Evolutionary conservation across 495 filamentous ascomycete genomes (phyloP).

Genomic region (Aspergillus funiculosus): DNA sequence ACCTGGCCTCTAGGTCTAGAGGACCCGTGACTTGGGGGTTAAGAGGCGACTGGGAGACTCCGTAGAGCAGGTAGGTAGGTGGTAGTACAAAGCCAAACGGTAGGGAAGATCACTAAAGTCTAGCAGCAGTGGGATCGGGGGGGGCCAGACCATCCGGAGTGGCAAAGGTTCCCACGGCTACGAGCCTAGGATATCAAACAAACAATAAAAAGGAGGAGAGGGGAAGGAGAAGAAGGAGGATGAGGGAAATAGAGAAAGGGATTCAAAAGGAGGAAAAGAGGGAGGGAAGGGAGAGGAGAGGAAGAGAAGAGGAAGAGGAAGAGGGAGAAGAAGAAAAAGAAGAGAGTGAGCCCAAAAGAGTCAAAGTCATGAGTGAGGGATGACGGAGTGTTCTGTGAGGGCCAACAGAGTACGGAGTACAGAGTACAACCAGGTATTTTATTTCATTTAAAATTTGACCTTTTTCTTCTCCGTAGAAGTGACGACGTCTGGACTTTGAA

Average conservation of each 20-base stretch:
- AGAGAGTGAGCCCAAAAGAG: slow-evolving; percentile 17
- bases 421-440: background rate
- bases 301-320: slow-evolving; percentile 11
- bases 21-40: no score
- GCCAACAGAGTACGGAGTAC: background rate
- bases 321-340: slow-evolving; percentile 10
- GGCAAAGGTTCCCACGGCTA: slow-evolving; percentile 13
- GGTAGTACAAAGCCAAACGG: slow-evolving; percentile 11
- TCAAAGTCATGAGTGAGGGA: slow-evolving; percentile 19
- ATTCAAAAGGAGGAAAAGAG: slow-evolving; percentile 12
- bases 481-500: no score
- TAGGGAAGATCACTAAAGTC: slow-evolving; percentile 20
- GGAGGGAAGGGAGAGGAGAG: slow-evolving; percentile 7
- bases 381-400: slow-evolving; percentile 17
- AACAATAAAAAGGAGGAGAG: slow-evolving; percentile 10
- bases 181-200: slow-evolving; percentile 5
- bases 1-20: no score
- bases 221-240: slow-evolving; percentile 11
- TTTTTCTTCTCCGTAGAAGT: no score
- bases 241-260: slow-evolving; percentile 8
- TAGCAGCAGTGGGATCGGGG: slow-evolving; percentile 12
- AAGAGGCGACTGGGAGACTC: no score
- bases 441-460: no score
- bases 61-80: slow-evolving; percentile 5
- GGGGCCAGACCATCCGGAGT: slow-evolving; percentile 16